These are phyloP conservation scores for Hericium coralloides DNA, from an alignment of 768 basidiomycete species.

Conservation along the genomic window DNA sequence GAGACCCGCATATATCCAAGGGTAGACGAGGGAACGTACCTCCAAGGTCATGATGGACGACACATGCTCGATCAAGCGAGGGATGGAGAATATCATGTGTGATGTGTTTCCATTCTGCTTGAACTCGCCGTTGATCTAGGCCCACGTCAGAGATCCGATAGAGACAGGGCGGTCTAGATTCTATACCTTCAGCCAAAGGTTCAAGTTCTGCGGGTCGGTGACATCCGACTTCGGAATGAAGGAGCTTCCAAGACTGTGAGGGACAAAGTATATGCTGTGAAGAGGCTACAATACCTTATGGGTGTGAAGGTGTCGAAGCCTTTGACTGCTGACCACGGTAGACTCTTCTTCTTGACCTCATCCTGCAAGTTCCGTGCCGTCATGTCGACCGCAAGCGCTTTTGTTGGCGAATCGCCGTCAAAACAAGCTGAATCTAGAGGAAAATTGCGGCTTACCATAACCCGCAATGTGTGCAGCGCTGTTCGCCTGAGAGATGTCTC, in stretches of 20 bases:
- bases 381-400: slow-evolving; percentile 92
- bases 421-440: not conserved
- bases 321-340: slow-evolving; percentile 98
- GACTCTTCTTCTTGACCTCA: slow-evolving; percentile 80
- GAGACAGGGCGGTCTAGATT: not conserved
- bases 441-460: slow-evolving; percentile 51
- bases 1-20: not conserved
- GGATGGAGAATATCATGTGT: slow-evolving; percentile 92
- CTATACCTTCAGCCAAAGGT: slow-evolving; percentile 63
- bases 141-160: not conserved
- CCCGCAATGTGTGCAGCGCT: slow-evolving; percentile 82
- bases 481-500: slow-evolving; percentile 66
- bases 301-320: slow-evolving; percentile 97
- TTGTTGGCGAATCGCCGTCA: not conserved
- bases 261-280: not conserved
- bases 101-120: slow-evolving; percentile 82
- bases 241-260: slow-evolving; percentile 30
- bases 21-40: slow-evolving; percentile 29
- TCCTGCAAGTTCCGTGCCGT: slow-evolving; percentile 95
- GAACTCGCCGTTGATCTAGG: slow-evolving; percentile 70
- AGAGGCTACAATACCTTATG: slow-evolving; percentile 47
- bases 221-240: slow-evolving; percentile 75
- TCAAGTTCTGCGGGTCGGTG: slow-evolving; percentile 65
- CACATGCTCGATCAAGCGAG: slow-evolving; percentile 79
- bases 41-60: slow-evolving; percentile 98